A percentile compares a stretch with the other conserved stretches of the same genome.
Conservation (phyloP, 768 basidiomycete genomes). For the Tricholoma saponaceum region DNA sequence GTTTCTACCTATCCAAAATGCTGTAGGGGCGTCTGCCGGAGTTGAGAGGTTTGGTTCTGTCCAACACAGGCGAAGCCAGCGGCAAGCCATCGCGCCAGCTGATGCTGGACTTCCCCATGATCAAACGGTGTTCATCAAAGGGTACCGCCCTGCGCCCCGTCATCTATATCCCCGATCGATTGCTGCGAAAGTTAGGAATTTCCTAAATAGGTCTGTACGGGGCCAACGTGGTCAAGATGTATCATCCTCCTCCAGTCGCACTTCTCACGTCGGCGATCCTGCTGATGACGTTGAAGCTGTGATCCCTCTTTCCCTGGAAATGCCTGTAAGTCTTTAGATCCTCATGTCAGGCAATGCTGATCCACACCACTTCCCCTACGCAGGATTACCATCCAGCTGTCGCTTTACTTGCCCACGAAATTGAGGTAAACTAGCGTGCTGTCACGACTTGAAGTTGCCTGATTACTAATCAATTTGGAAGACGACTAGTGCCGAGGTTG, state of each 20-base stretch:
- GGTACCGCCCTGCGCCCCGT: slow-evolving; percentile 8
- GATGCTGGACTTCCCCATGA: slow-evolving; percentile 2
- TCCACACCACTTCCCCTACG: no score
- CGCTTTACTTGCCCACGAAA: not conserved
- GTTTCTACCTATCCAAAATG: not conserved
- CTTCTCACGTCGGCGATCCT: not conserved
- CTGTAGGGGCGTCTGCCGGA: not conserved
- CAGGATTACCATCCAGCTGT: slow-evolving; percentile 1
- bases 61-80: slow-evolving; percentile 6
- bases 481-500: slow-evolving; percentile 7
- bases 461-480: not conserved
- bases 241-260: no score
- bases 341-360: not conserved
- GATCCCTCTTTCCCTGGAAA: not conserved
- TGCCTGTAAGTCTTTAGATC: not conserved
- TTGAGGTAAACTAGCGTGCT: not conserved
- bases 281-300: not conserved
- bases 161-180: slow-evolving; percentile 3
- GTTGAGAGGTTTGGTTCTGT: slow-evolving; percentile 5
- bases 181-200: slow-evolving; percentile 1
- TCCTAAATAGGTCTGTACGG: not conserved
- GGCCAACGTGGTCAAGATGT: no score
- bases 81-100: not conserved
- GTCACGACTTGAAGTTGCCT: no score
- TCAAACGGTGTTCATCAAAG: slow-evolving; percentile 14